Base-by-base conservation (phyloP, 2,329 filamentous ascomycete species). In the Blastomyces parvus region DNA sequence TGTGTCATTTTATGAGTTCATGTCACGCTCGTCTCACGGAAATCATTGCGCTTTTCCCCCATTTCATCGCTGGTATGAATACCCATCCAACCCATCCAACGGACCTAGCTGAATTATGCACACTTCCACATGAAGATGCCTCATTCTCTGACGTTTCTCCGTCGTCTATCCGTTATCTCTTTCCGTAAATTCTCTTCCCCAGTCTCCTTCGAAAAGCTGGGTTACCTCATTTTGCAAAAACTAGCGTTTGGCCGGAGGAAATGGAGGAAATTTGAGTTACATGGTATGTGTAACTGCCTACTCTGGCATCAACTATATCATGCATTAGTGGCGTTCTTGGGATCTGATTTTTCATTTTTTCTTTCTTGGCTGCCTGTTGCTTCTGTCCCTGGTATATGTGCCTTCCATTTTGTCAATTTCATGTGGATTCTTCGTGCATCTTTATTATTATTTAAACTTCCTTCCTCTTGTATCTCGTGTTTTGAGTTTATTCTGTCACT, bases 1-100 rank as follows among this genome's bases (percentile, higher is more conserved):
- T 97, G 94, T 76, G 86, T 95, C 61, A 89, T 99, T 72, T 84
- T 97, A 82, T 97, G 78, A 85, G 55, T 25, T 36, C n/a, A 58
- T 27, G n/a, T 19, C 36, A 25, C 9, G 11, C 30, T 40, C 19
- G 30, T 11, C 13, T 14, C 9, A 25, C 17, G 36, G 33, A 19
- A 42, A 58, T 9, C 27, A 42, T 22, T 9, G 27, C 33, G 2
- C n/a, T 40, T 58, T 42, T n/a, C 19, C 22, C 17, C 11, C 52
- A 36, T 22, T n/a, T 38, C 48, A 52, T 52, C 27, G 0, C 25
- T 19, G 25, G 22, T 7, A 30, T 30, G 48, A 52, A 17, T 17
- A 38, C 17, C 17, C 17, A 9, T 11, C 30, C 13, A 22, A 36
- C 52, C 52, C 7, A 22, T 38, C 14, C 7, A 8, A 30, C 14